Conservation (phyloP, 495 filamentous ascomycete genomes). For the Neurospora sp. region DNA sequence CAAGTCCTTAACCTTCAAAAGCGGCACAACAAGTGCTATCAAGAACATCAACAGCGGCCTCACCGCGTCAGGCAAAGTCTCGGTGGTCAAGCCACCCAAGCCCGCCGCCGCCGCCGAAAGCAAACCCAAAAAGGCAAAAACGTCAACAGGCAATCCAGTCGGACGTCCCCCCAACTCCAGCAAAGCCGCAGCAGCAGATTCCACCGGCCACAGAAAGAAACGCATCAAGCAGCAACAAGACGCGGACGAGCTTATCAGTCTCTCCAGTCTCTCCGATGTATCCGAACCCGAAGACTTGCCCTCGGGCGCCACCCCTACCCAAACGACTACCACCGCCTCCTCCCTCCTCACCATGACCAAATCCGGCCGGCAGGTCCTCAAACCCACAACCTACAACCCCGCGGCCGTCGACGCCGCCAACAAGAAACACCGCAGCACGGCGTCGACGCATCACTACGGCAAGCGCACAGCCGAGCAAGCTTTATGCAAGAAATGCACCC, state of each 20-base stretch:
- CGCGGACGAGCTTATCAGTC: conserved; percentile 1
- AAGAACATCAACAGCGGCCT: conserved; percentile 18
- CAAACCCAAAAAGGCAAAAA: conserved; percentile 20
- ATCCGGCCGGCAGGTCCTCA: conserved; percentile 71
- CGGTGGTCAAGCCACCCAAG: conserved; percentile 1
- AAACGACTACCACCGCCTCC: conserved; percentile 24
- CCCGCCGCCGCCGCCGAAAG: conserved; percentile 6
- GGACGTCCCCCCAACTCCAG: background rate
- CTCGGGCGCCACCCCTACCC: conserved; percentile 2
- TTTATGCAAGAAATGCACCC: conserved; percentile 66
- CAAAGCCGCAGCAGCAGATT: background rate
- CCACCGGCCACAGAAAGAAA: conserved; percentile 7
- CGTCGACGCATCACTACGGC: conserved; percentile 21
- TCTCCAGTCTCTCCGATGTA: conserved; percentile 8
- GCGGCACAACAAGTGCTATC: conserved; percentile 18
- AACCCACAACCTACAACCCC: conserved; percentile 61
- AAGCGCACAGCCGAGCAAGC: conserved; percentile 41
- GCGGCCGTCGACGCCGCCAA: conserved; percentile 29
- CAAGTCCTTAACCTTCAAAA: background rate
- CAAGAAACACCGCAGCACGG: conserved; percentile 21
- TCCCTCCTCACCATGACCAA: conserved; percentile 60
- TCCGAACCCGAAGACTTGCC: conserved; percentile 2
- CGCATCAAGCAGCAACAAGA: conserved; percentile 11
- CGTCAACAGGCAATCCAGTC: background rate
- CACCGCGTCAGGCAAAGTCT: conserved; percentile 8